phyloP scores from a whole-genome alignment of 495 filamentous ascomycete genomes.

The Aspergillus conjunctus region DNA sequence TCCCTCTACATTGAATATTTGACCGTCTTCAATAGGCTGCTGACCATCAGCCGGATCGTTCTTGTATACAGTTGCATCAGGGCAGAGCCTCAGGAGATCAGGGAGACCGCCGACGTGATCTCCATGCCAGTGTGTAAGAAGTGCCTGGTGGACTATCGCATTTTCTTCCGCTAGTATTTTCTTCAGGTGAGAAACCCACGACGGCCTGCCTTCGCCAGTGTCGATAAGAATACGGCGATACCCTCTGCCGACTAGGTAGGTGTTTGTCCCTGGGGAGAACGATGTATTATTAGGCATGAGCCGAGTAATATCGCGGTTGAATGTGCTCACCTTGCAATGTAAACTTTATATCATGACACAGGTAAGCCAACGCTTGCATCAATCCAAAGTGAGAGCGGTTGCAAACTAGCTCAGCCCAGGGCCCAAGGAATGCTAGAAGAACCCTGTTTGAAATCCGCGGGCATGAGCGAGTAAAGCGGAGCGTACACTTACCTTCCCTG shows the following conservation, averaged over 20 bases:
- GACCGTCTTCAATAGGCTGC: slow-evolving; percentile 63
- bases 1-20: slow-evolving; percentile 73
- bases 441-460: too few species aligned
- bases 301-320: not conserved
- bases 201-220: slow-evolving; percentile 69
- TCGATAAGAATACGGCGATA: slow-evolving; percentile 72
- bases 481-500: slow-evolving; percentile 61
- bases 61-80: slow-evolving; percentile 57
- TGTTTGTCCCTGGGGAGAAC: slow-evolving; percentile 69
- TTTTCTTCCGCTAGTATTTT: slow-evolving; percentile 65
- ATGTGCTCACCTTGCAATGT: slow-evolving; percentile 51
- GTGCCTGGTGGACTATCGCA: slow-evolving; percentile 60
- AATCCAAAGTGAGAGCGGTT: not conserved
- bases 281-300: slow-evolving; percentile 1
- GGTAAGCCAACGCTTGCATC: slow-evolving; percentile 8
- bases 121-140: slow-evolving; percentile 89
- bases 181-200: slow-evolving; percentile 61
- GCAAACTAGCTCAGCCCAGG: not conserved
- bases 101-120: slow-evolving; percentile 79
- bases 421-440: not conserved
- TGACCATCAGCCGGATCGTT: slow-evolving; percentile 45
- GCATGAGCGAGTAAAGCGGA: too few species aligned
- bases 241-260: slow-evolving; percentile 78
- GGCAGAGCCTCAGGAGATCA: slow-evolving; percentile 64
- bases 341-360: slow-evolving; percentile 31